Evolutionary conservation across 2,329 filamentous ascomycete genomes (phyloP).

Genomic region (Metarhizium album): DNA sequence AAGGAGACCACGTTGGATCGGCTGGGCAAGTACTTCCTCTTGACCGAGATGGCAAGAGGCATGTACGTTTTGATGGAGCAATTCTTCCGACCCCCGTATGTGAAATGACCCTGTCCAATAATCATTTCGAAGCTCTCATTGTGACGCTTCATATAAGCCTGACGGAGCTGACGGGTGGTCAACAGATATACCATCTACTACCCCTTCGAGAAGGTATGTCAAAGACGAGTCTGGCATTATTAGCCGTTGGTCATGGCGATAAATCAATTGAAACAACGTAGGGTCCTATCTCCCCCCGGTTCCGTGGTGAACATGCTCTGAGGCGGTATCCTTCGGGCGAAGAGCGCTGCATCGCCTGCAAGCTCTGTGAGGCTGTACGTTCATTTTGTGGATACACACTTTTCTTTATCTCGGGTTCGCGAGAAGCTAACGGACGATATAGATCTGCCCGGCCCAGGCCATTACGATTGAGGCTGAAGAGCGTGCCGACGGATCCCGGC

Average conservation of each 20-base stretch:
- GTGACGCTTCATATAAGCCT: not conserved
- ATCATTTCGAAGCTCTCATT: not conserved
- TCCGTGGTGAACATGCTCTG: slow-evolving; percentile 95
- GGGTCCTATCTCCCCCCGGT: slow-evolving; percentile 93
- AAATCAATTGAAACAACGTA: slow-evolving; percentile 19
- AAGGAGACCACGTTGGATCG: slow-evolving; percentile 70
- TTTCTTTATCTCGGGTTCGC: not conserved
- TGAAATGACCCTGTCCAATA: slow-evolving; percentile 23
- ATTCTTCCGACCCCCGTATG: slow-evolving; percentile 95
- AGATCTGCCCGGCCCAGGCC: slow-evolving; percentile 92
- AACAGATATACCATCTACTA: slow-evolving; percentile 93
- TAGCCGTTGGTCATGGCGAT: not conserved
- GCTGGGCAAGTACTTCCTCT: slow-evolving; percentile 85
- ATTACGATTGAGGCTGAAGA: slow-evolving; percentile 99
- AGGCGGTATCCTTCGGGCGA: slow-evolving; percentile 94
- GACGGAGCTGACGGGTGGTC: slow-evolving; percentile 1
- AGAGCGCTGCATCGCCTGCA: slow-evolving; percentile 99
- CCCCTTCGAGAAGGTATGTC: slow-evolving; percentile 79
- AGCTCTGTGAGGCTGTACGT: slow-evolving; percentile 83
- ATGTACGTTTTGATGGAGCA: slow-evolving; percentile 98
- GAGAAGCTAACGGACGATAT: not conserved
- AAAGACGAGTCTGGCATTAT: not conserved
- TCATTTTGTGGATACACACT: not conserved
- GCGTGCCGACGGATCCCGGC: slow-evolving; percentile 86
- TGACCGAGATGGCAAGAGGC: slow-evolving; percentile 91